Base-by-base conservation (phyloP, 2,329 filamentous ascomycete genomes). In the Fusarium sp. region DNA sequence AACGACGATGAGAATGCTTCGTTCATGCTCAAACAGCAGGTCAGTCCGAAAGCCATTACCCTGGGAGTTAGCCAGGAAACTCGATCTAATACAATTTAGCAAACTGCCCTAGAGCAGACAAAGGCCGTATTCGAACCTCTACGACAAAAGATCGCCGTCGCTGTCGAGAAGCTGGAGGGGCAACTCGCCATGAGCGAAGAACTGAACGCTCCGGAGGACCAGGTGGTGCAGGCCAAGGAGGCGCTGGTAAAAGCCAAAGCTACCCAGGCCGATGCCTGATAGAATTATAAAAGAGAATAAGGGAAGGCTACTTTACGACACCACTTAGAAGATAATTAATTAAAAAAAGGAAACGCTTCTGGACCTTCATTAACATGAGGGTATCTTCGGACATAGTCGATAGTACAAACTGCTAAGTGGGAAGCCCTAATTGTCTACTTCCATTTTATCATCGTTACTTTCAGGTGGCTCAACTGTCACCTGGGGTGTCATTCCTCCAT, bases 1-100 rank as follows among this genome's bases (percentile, higher is more conserved):
- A 83, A 81, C 20, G 86, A 88, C 58, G 87, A 88, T 13, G 92
- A 93, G 75, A 97, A 98, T 82, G 90, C 88, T 54, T 90, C 93
- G 74, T 98, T 89, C 78, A 87, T 91, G 73, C 78, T 98, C 76
- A 96, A 91, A 83, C 95, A 99, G 81, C 93, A 97, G 89, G 96
- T 69, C 97, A 81, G 44, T 87, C 77, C 11, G 22, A 31, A 39
- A 57, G 25, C 22, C 17, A 33, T 29, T 27, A 45, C 22, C 11
- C 18, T n/a, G n/a, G 29, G 39, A 53, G 27, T 29, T 20, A 7
- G 35, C 17, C 47, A 45, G 14, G 36, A 53, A 11, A 29, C 25
- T 53, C 62, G 75, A 54, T 69, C 57, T 53, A 22, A 41, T 15
- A 15, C 33, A 29, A 8, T 38, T 14, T 77, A 97, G 94, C 88